Evolutionary conservation across 148 eudicot species (phyloP).

Genomic region (Chenopodium formosanum): DNA sequence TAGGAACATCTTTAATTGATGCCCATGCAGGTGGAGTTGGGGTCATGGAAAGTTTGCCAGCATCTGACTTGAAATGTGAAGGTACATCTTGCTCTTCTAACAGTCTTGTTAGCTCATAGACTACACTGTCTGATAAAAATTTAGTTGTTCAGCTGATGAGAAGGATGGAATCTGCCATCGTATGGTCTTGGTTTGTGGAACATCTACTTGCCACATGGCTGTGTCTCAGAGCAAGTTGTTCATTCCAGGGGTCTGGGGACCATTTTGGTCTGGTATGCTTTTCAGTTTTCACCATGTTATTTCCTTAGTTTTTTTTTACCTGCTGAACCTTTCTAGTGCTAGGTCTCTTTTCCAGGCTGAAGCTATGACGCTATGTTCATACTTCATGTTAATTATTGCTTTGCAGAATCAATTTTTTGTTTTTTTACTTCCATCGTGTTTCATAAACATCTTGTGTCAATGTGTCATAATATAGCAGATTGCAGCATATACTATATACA

Average conservation of each 20-base stretch:
- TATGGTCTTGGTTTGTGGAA: conserved; percentile 98
- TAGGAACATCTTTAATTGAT: conserved; percentile 95
- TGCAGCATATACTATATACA: background rate
- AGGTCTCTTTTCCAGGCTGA: too few species aligned
- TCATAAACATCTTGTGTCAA: background rate
- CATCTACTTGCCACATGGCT: conserved; percentile 99
- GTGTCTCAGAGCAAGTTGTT: conserved; percentile 76
- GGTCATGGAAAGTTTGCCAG: conserved; percentile 84
- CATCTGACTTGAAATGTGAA: conserved; percentile 39
- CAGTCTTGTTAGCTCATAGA: background rate
- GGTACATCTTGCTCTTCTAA: conserved; percentile 31
- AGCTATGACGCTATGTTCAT: background rate
- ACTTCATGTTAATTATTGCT: background rate
- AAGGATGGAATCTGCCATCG: conserved; percentile 79
- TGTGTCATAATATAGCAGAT: background rate
- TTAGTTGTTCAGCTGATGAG: conserved; percentile 52
- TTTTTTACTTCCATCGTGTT: background rate
- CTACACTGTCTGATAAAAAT: conserved; percentile 9
- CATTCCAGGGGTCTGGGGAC: conserved; percentile 99
- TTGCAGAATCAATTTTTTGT: background rate
- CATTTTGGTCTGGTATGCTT: conserved; percentile 91
- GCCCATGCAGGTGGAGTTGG: conserved; percentile 99
- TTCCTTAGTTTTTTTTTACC: background rate
- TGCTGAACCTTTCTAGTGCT: conserved; percentile 5
- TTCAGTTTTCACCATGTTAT: background rate